These are phyloP conservation scores for Pycnococcus provasolii DNA, from an alignment of 139 green algal genomes.

Conservation along the genomic window DNA sequence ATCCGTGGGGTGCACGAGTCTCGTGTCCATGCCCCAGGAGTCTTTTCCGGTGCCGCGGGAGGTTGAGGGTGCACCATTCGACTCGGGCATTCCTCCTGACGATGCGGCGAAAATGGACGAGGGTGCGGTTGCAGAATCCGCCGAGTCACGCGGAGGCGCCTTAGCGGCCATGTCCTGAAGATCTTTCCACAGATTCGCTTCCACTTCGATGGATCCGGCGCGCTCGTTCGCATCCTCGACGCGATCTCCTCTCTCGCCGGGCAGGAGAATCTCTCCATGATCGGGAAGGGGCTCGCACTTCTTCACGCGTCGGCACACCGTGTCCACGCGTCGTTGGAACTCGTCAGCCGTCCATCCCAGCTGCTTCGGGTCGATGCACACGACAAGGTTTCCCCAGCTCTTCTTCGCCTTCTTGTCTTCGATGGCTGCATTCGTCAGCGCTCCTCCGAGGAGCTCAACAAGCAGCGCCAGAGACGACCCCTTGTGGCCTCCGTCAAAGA, in stretches of 20 bases:
- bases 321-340: conserved; percentile 21
- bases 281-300: conserved; percentile 37
- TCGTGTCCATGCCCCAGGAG: conserved; percentile 12
- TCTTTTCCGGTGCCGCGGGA: neutral
- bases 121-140: neutral
- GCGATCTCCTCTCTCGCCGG: conserved; percentile 50
- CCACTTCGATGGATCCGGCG: conserved; percentile 39
- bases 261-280: conserved; percentile 54
- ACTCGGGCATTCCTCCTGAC: neutral
- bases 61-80: neutral
- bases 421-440: conserved; percentile 55
- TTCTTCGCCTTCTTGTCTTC: conserved; percentile 50
- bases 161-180: conserved; percentile 22
- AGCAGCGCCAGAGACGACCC: conserved; percentile 56
- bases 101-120: neutral
- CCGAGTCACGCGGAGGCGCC: neutral
- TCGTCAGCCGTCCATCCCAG: conserved; percentile 32
- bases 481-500: conserved; percentile 60
- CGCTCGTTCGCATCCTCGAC: conserved; percentile 26
- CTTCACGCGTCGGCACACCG: conserved; percentile 42
- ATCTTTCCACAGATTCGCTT: conserved; percentile 41
- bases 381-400: conserved; percentile 69
- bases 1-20: conserved; percentile 14
- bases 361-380: conserved; percentile 52
- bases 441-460: conserved; percentile 62